Base-by-base conservation (phyloP, 2,329 filamentous ascomycete species). In the Madurella fahalii region DNA sequence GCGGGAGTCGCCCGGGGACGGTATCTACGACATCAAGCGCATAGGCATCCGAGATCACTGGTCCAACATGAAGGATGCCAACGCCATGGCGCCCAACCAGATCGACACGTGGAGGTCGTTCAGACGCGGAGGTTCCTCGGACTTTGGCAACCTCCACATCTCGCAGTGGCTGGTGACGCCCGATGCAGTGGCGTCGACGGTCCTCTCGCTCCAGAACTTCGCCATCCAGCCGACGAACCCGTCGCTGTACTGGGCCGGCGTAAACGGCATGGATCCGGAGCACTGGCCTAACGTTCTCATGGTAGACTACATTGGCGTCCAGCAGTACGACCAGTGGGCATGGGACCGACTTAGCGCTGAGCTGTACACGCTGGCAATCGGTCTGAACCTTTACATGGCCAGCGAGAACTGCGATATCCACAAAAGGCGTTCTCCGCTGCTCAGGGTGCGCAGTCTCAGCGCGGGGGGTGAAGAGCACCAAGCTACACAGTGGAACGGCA, bases 171-270 rank as follows among this genome's bases (percentile, higher is more conserved):
- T 70, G 45, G 60, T 66, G 44, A 69, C 62, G 20, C 67, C 61
- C 2, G 58, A 64, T 50, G 48, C 61, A 12, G 15, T 68, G 30
- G 64, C 61, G 8, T 63, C 65, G 25, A 67, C 67, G 4, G 52
- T 62, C 0, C 54, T 58, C 18, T 31, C 52, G 11, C 56, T 67
- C 16, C 62, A 71, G 53, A 55, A 54, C 20, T 63, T 69, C 34
- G 69, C 65, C n/a, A 60, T 69, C 4, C 53, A 67, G 17, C 63
- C 65, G 11, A 68, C 67, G 15, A 71, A 71, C 52, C 69, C 68
- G 4, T 57, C 68, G 4, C 56, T 71, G n/a, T 72, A 71, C 60
- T 69, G 63, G 64, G 64, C 65, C 51, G 67, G 68, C 9, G 60
- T 61, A 30, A 56, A 59, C 34, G 52, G 50, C 20, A 62, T 60